Base-by-base conservation (phyloP, 2,329 filamentous ascomycete genomes). In the Thielaviopsis ethacetica region DNA sequence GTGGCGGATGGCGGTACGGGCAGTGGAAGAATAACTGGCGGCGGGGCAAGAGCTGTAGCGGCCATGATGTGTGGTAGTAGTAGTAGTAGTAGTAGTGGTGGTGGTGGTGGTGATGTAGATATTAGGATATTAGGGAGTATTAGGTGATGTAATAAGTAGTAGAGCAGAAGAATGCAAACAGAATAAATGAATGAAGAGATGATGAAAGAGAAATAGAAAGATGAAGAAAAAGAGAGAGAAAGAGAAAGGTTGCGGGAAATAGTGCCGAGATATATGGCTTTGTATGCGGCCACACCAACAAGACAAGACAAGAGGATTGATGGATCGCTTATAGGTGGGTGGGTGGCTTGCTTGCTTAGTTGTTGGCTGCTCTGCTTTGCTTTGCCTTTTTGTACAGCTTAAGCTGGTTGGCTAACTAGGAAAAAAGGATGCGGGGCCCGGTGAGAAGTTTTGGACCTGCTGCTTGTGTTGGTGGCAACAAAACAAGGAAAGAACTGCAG, bases 1-100 rank as follows among this genome's bases (percentile, higher is more conserved):
- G 67, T 65, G 24, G 64, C 63, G 38, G 64, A 61, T 10, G 61
- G 67, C 61, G 65, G 63, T 63, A 62, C 58, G 64, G 59, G 49
- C 52, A 56, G 38, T 7, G 59, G 56, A 5, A 61, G 53, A 47
- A 61, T 47, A 24, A 59, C 53, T 12, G 56, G 59, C 13, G 59
- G 56, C 7, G 53, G 38, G n/a, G 52, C 53, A 22, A 58, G 54
- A 27, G 54, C 52, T 2, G 56, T 54, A 27, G 59, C 17, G 21
- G 57, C 34, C 50, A 58, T 57, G 21, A 19, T 50, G 17, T 10
- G 30, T 9, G 5, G 30, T 10, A 44, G n/a, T 55, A 5, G 17
- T 19, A n/a, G 27, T 52, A 9, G 10, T 9, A 6, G 10, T 9
- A 10, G 10, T 34, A 10, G 30, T 2, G 6, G 7, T 34, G 30